A percentile compares a stretch with the other conserved stretches of the same genome.
Conservation (phyloP, 1,139 yeast genomes). For the Pichia sp. region DNA sequence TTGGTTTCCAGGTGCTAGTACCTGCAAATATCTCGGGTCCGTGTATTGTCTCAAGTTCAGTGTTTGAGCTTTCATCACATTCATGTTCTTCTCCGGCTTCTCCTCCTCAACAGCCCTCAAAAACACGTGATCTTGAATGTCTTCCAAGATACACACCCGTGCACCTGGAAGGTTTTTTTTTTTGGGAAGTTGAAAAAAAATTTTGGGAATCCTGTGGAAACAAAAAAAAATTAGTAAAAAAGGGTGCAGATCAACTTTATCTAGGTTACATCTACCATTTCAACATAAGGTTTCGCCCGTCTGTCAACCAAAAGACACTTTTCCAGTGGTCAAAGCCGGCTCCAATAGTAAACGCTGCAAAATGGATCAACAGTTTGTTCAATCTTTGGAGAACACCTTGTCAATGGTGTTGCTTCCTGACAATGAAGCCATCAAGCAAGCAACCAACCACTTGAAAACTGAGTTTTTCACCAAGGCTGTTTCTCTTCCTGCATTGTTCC, state of each 20-base stretch:
- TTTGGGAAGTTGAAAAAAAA: background rate
- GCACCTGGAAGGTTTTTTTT: background rate
- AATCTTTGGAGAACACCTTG: slow-evolving; percentile 73
- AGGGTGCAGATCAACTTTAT: background rate
- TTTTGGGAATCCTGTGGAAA: background rate
- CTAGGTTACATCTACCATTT: background rate
- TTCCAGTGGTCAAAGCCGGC: background rate
- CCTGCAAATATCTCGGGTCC: no score
- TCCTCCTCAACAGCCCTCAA: background rate
- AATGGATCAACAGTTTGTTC: slow-evolving; percentile 69
- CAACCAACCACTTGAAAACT: slow-evolving; percentile 68
- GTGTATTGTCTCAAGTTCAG: no score
- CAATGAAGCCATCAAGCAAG: slow-evolving; percentile 73
- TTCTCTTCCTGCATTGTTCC: slow-evolving; percentile 78
- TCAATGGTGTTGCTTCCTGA: slow-evolving; percentile 73
- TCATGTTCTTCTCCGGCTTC: background rate
- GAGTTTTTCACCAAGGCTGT: slow-evolving; percentile 72
- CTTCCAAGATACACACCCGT: background rate
- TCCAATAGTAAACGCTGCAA: background rate
- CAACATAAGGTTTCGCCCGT: background rate
- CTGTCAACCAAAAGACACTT: background rate
- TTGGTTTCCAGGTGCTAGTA: no score
- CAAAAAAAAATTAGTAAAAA: background rate
- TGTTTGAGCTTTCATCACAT: background rate
- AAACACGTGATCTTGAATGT: background rate